Evolutionary conservation across 2,329 filamentous ascomycete genomes (phyloP).

Genomic region (Leptographium flavum): DNA sequence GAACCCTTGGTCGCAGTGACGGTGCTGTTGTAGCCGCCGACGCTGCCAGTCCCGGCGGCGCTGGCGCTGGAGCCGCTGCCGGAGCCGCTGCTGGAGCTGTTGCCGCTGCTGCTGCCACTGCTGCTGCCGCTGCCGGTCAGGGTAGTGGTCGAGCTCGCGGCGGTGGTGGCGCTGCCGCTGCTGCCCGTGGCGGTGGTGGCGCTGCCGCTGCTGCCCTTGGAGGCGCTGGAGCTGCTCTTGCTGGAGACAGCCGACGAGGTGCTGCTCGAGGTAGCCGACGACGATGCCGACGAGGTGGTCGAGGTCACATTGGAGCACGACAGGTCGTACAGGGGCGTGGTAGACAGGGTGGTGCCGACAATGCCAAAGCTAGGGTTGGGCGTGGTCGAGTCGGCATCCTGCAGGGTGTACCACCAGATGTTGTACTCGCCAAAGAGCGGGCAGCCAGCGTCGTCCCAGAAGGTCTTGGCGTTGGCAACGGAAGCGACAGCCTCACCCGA

Average conservation of each 20-base stretch:
- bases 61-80: not conserved
- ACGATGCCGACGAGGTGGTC: constrained; percentile 6
- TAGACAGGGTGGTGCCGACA: constrained; percentile 37
- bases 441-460: constrained; percentile 70
- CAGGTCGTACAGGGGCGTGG: constrained; percentile 47
- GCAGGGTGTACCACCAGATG: constrained; percentile 66
- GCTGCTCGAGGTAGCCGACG: constrained; percentile 1
- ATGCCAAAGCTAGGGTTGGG: constrained; percentile 60
- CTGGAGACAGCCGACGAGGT: not conserved
- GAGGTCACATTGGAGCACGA: constrained; percentile 32
- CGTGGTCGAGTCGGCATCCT: constrained; percentile 45
- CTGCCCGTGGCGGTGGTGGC: not conserved
- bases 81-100: not conserved
- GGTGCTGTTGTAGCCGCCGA: not conserved
- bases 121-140: too few relatives aligned
- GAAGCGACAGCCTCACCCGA: constrained; percentile 49
- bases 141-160: too few relatives aligned
- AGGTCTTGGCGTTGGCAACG: constrained; percentile 56
- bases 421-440: constrained; percentile 48
- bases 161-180: too few relatives aligned
- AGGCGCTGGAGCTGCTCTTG: not conserved
- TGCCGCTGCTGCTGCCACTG: too few relatives aligned
- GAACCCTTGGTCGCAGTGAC: not conserved
- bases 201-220: not conserved
- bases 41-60: not conserved